Evolutionary conservation across 371 early-diverging fungal genomes (phyloP).

Genomic region (Mortierella sp.): DNA sequence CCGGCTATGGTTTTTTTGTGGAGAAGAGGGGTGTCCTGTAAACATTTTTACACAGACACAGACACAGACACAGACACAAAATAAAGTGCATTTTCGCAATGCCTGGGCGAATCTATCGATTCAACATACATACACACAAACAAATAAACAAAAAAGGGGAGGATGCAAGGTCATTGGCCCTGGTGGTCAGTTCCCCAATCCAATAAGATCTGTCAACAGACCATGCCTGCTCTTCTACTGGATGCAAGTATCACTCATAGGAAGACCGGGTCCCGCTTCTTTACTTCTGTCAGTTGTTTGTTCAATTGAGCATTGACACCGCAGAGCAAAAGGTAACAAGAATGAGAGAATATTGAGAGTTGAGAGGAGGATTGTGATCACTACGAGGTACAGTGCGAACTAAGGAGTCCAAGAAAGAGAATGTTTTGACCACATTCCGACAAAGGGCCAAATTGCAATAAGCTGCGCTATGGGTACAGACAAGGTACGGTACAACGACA

Average conservation of each 20-base stretch:
- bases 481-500: neutral
- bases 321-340: neutral
- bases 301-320: neutral
- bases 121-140: neutral
- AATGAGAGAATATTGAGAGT: neutral
- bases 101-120: neutral
- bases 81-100: neutral
- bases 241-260: neutral
- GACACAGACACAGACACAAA: neutral
- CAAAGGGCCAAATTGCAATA: conserved; percentile 12
- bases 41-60: neutral
- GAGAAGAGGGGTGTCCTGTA: too few species aligned
- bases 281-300: neutral
- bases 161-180: neutral
- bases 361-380: neutral
- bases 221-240: neutral
- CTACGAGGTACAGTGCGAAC: neutral
- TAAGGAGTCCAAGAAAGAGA: neutral
- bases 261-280: neutral
- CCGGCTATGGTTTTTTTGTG: too few species aligned
- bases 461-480: conserved; percentile 3
- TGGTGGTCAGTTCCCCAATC: neutral
- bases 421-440: conserved; percentile 11
- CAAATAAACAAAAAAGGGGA: neutral
- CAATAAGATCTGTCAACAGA: neutral